Base-by-base conservation (phyloP, 1,139 yeast genomes). In the Hansenula lynferdii region DNA sequence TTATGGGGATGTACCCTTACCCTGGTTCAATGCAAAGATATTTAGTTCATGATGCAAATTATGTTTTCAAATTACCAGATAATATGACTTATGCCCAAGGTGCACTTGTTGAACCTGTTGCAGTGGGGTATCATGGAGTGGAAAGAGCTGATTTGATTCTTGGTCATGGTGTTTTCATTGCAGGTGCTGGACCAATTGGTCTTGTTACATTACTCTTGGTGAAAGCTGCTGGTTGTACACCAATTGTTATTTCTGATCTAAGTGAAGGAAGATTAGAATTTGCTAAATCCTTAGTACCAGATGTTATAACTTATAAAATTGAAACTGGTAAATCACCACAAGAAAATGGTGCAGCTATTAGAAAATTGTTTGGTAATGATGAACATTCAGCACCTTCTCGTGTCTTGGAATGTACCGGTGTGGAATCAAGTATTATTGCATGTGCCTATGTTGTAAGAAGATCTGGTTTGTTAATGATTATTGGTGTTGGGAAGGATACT, bases 181-280 rank as follows among this genome's bases (percentile, higher is more conserved):
- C 83, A 51, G 96, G 96, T 36, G 95, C 95, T 22, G 96, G 96
- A 9, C 95, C 96, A 12, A 87, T 86, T 45, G 96, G 96, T 25
- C 65, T 86, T 36, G 69, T 86, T 45, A 70, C 81, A 36, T 92
- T 92, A 20, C 73, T 84, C 33, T 81, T 80, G 18, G 92, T 92
- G 20, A 72, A 73, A 40, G 82, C 86, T 18, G 85, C 82, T 50
- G 96, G 96, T 23, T 94, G 95, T 11, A 65, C 78, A 77, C 50
- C 49, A 10, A 47, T 54, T 23, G 48, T 53, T 21, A 49, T 40
- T 32, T 45, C 53, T 9, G 56, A 51, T 33, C 39, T 51, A 22
- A 35, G 42, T 28, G 53, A 47, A 22, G 32, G 42, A 12, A 51
- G 51, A 36, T 40, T 54, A 35, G 42, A 42, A 23, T 41, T 45